Evolutionary conservation across 345 rosid species (phyloP), one percentile per base, ranked within the genome.

Genomic region (Syzygium jambos): DNA sequence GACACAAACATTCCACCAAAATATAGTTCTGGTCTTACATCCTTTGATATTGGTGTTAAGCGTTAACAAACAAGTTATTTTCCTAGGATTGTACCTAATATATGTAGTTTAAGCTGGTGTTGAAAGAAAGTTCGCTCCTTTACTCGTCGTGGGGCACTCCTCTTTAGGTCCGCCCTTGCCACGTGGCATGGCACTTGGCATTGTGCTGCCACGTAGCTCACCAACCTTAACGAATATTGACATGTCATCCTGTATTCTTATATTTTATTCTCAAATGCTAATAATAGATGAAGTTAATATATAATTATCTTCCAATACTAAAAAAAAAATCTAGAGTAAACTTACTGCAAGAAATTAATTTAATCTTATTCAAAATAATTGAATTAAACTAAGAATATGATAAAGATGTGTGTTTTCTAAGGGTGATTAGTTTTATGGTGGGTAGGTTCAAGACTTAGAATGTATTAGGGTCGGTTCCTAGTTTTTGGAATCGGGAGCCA

Each of bases 391-490:
- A 73, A 34, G 43, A 11, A 34, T 73, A 41, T 30, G 3, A 9
- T 4, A 34, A 3, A 19, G 7, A 34, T 5, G 7, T 68, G 23
- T 34, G 25, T 73, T 34, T 73, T 19, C 14, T 17, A 34, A 0
- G 25, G 49, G 25, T 73, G 23, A 73, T 34, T 73, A 7, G 2
- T 73, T 34, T 2, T 34, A 73, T 23, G 49, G 3, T 5, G 0
- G 25, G 25, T 2, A 4, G 59, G 27, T 22, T 56, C 11, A 11
- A 9, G 11, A 9, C 61, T 56, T 73, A 17, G 80, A 34, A 73
- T 1, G 2, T 41, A 73, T 10, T 34, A 73, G 14, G 7, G 25
- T 17, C 11, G 80, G 25, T 73, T 38, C 41, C 10, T 0, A 0
- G 6, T 73, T 34, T 68, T 73, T 73, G 7, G 13, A 73, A 34